phyloP scores from a whole-genome alignment of 257 asterid species.

The Verbena officinalis region DNA sequence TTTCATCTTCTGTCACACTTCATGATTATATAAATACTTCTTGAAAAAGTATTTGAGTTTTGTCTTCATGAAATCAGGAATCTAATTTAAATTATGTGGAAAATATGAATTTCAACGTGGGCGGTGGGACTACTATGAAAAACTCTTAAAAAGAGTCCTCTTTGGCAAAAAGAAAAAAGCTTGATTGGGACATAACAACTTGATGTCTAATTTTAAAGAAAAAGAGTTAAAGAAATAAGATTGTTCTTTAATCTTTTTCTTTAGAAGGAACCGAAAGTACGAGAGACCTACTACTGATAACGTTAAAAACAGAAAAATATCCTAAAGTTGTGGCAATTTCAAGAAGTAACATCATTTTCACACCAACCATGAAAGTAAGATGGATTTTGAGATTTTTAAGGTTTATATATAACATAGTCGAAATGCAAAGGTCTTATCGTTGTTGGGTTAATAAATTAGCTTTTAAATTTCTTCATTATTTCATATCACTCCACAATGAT shows the following conservation, averaged over 20 bases:
- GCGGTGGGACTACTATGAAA: constrained; percentile 16
- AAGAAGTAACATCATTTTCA: background rate
- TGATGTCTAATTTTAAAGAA: background rate
- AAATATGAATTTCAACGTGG: background rate
- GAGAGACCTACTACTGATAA: background rate
- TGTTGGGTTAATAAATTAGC: constrained; percentile 6
- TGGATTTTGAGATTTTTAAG: background rate
- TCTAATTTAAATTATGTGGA: no score
- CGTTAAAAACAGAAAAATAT: background rate
- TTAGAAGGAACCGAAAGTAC: constrained; percentile 18
- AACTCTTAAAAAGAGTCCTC: background rate
- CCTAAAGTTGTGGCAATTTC: background rate
- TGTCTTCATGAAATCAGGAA: background rate
- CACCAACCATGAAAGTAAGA: constrained; percentile 5
- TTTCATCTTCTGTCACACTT: no score
- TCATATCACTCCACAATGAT: no score
- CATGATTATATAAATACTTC: no score
- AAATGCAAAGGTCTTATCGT: background rate
- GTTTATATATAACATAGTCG: background rate
- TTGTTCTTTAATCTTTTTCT: background rate
- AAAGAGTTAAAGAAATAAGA: background rate
- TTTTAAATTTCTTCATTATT: no score
- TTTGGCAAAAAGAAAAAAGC: background rate
- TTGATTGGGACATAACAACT: constrained; percentile 16
- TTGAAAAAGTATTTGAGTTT: no score